Conservation (phyloP, 192 early-diverging fungal genomes). For the Gigaspora rosea region DNA sequence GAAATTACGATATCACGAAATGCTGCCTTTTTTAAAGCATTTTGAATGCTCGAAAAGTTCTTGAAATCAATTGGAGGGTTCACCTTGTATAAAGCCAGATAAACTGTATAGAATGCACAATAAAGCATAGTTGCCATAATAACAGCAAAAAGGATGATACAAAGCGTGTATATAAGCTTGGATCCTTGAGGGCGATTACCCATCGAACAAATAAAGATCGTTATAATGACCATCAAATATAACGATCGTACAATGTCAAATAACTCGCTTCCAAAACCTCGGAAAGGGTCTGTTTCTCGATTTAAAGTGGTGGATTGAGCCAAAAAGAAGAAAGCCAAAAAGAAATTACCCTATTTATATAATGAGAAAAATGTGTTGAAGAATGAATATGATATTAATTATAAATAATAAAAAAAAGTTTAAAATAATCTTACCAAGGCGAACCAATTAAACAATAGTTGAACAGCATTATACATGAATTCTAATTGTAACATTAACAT, state of each 20-base stretch:
- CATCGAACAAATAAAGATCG: constrained; percentile 81
- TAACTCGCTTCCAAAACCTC: constrained; percentile 56
- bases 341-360: constrained; percentile 63
- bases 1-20: constrained; percentile 85
- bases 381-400: constrained; percentile 13
- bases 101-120: constrained; percentile 66
- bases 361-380: neutral
- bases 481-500: constrained; percentile 71
- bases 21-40: constrained; percentile 35
- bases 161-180: constrained; percentile 66
- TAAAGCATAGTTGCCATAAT: constrained; percentile 86
- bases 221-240: constrained; percentile 78
- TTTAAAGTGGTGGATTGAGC: constrained; percentile 45
- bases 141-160: constrained; percentile 74
- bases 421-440: constrained; percentile 43
- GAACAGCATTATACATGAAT: constrained; percentile 79
- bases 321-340: constrained; percentile 81
- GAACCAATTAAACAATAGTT: constrained; percentile 87
- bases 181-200: constrained; percentile 93
- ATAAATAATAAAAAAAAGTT: constrained; percentile 35
- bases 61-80: constrained; percentile 41
- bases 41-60: constrained; percentile 38
- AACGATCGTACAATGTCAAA: constrained; percentile 71
- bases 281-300: constrained; percentile 56
- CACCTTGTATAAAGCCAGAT: constrained; percentile 38